Evolutionary conservation across 352 stramenopile genomes (phyloP).

Genomic region (Aphanomyces stellatus): DNA sequence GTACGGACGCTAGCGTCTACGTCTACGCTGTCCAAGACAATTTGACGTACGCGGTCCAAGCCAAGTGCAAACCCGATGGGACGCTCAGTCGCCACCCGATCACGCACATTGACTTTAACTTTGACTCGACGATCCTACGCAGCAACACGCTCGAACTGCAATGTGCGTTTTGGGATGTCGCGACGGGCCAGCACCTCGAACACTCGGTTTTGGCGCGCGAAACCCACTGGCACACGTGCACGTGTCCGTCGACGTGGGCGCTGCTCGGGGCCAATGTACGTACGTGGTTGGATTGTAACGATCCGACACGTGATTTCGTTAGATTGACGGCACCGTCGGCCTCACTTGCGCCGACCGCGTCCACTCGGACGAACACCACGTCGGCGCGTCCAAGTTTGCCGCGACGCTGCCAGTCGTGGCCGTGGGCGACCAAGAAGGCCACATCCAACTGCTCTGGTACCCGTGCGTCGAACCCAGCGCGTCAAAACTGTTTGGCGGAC

Average conservation of each 20-base stretch:
- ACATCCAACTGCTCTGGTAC: conserved; percentile 15
- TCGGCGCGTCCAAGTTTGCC: background rate
- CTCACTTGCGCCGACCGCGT: conserved; percentile 13
- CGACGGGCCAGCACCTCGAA: conserved; percentile 2
- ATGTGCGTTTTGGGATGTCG: conserved; percentile 18
- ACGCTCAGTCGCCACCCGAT: background rate
- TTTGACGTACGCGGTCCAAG: background rate
- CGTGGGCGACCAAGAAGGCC: conserved; percentile 8
- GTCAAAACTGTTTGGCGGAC: conserved; percentile 10
- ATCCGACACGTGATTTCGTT: too few species aligned
- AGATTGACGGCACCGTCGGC: conserved; percentile 1
- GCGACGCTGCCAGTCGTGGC: conserved; percentile 8
- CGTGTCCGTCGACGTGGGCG: conserved; percentile 13
- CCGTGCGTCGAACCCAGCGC: conserved; percentile 16
- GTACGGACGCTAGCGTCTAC: conserved; percentile 82
- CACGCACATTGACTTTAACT: conserved; percentile 17
- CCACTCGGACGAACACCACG: background rate
- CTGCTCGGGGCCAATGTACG: conserved; percentile 6
- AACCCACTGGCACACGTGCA: conserved; percentile 16
- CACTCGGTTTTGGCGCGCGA: conserved; percentile 13
- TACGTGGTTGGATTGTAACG: too few species aligned
- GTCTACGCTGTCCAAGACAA: conserved; percentile 27
- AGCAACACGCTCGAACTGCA: conserved; percentile 16
- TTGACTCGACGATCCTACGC: conserved; percentile 14
- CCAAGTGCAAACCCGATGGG: background rate